A percentile compares a stretch with the other conserved stretches of the same genome.
Conservation (phyloP, 306 rosid genomes). For the Prunus fruticosa region DNA sequence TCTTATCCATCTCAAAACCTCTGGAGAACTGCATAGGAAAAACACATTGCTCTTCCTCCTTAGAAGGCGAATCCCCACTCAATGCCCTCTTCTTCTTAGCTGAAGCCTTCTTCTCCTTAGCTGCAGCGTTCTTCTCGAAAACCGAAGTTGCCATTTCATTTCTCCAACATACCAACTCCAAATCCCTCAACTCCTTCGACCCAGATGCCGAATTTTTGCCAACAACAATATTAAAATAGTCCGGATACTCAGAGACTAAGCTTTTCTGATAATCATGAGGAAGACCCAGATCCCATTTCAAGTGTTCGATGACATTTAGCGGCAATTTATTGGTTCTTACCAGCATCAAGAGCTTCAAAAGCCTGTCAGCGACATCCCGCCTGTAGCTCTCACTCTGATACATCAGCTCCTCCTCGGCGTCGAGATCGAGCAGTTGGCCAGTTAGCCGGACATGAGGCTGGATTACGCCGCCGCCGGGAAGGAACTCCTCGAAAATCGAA, state of each 20-base stretch:
- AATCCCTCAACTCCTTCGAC: conserved; percentile 16
- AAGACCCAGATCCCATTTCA: conserved; percentile 85
- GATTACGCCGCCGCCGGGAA: conserved; percentile 41
- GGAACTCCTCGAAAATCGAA: conserved; percentile 57
- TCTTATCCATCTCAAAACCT: conserved; percentile 75
- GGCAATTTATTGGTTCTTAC: conserved; percentile 52
- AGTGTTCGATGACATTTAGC: conserved; percentile 27
- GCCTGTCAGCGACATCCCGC: conserved; percentile 55
- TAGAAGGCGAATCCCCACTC: background rate
- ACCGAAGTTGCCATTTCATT: conserved; percentile 53
- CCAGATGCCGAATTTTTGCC: conserved; percentile 13
- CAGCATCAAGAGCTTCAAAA: conserved; percentile 70
- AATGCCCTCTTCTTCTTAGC: background rate
- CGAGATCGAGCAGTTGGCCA: conserved; percentile 38
- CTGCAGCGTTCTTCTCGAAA: conserved; percentile 39
- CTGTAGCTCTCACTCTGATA: conserved; percentile 43
- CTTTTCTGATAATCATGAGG: conserved; percentile 46
- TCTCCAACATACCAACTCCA: conserved; percentile 91
- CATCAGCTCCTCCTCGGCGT: conserved; percentile 46
- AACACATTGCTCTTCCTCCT: conserved; percentile 20
- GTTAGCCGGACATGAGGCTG: conserved; percentile 62
- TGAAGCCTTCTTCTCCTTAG: background rate
- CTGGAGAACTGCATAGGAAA: conserved; percentile 62
- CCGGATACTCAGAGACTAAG: conserved; percentile 68
- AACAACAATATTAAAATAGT: conserved; percentile 50